Evolutionary conservation across 768 basidiomycete genomes (phyloP).

Genomic region (Tulasnella sp.): DNA sequence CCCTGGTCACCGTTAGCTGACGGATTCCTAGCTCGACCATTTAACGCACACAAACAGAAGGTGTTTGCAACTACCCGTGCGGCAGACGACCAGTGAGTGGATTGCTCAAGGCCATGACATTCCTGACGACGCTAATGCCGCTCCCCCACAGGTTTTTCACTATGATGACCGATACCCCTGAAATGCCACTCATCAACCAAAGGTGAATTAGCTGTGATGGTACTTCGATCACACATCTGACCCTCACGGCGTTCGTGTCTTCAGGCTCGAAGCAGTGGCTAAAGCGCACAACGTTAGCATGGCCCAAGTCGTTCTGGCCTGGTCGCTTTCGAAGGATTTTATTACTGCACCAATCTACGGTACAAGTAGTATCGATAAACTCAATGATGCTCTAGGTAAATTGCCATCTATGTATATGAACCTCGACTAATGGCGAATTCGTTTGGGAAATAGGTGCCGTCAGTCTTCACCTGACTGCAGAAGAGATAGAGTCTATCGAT

Average conservation of each 20-base stretch:
- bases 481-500: slow-evolving; percentile 56
- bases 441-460: slow-evolving; percentile 41
- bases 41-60: background rate
- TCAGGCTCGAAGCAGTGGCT: slow-evolving; percentile 36
- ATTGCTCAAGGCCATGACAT: background rate
- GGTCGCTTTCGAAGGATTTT: slow-evolving; percentile 11
- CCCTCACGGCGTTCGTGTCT: background rate
- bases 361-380: background rate
- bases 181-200: too few relatives aligned
- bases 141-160: too few relatives aligned
- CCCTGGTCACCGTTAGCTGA: slow-evolving; percentile 32
- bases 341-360: slow-evolving; percentile 22
- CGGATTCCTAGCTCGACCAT: slow-evolving; percentile 26
- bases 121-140: too few relatives aligned
- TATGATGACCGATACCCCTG: too few relatives aligned
- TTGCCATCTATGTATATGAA: too few relatives aligned
- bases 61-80: background rate
- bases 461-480: slow-evolving; percentile 49
- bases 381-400: background rate
- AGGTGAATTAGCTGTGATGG: background rate
- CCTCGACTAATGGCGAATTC: too few relatives aligned
- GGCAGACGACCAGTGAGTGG: background rate
- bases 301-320: slow-evolving; percentile 18
- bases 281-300: slow-evolving; percentile 30
- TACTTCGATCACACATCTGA: background rate